Base-by-base conservation (phyloP, 371 early-diverging fungal species). In the Rhizopus sp. region DNA sequence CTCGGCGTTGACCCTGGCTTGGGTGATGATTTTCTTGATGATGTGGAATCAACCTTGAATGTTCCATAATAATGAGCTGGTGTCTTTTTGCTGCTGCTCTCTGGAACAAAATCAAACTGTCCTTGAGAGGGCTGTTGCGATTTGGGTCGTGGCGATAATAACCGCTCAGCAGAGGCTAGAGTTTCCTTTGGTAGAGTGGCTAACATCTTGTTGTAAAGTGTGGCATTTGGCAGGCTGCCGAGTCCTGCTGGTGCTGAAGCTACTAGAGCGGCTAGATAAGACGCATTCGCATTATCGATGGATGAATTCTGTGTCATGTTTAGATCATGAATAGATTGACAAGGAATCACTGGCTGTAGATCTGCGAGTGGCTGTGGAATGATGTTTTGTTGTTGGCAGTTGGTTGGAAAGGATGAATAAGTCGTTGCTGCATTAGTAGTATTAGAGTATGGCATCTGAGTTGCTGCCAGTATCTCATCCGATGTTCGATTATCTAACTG, bases 121-220 rank as follows among this genome's bases (percentile, higher is more conserved):
- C 40, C 13, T 17, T 32, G 35, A 41, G 49, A 12, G 5, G 5
- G 34, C 0, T 37, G 34, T 13, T 16, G 39, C n/a, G 61, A 12
- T 16, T 8, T 2, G 31, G 58, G 30, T 0, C 37, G 46, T 44
- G 69, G 69, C 3, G 62, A 62, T 2, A 75, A 52, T 16, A 75
- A 32, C 6, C 68, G 58, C 50, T 72, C 76, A 15, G 72, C 76
- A 3, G 72, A 69, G 8, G 60, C 68, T 17, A 75, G 51, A 8
- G 72, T 75, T 42, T 75, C 56, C 38, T 57, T 51, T 3, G 76
- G 76, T 46, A 75, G 42, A 8, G 72, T 63, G 3, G 76, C 65
- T 12, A 75, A 48, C 15, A 75, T 31, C 39, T 75, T 75, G 50
- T 68, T 75, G 32, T 72, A 61, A 13, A 74, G 55, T 2, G 68